phyloP scores from a whole-genome alignment of 805 yeast genomes.

The Saturnispora ahearnii region DNA sequence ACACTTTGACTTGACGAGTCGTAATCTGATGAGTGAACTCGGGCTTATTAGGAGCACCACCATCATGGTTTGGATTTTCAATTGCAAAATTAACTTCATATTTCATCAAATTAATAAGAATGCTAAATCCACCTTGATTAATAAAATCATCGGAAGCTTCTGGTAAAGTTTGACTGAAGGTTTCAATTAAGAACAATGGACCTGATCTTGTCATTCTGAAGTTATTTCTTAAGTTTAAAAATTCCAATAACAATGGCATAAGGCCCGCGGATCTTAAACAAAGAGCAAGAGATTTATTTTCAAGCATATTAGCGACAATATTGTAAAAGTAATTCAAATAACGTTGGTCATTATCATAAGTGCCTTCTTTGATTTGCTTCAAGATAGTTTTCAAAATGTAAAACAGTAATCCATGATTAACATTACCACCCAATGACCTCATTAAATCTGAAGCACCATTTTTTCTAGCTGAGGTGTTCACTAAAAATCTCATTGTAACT shows the following conservation, averaged over 20 bases:
- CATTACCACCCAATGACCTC: conserved; percentile 74
- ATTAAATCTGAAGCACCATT: conserved; percentile 71
- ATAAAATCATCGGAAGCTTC: conserved; percentile 57
- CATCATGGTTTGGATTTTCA: conserved; percentile 45
- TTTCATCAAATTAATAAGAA: conserved; percentile 50
- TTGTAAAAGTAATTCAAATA: conserved; percentile 40
- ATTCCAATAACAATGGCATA: conserved; percentile 53
- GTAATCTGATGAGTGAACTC: conserved; percentile 43
- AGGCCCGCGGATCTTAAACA: conserved; percentile 70
- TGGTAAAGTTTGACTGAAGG: conserved; percentile 33
- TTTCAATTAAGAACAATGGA: conserved; percentile 50
- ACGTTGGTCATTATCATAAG: conserved; percentile 18
- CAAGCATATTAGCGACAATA: conserved; percentile 53
- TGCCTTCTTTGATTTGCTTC: conserved; percentile 35
- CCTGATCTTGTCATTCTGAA: conserved; percentile 52
- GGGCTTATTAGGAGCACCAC: conserved; percentile 46
- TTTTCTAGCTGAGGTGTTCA: conserved; percentile 56
- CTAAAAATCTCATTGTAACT: conserved; percentile 58
- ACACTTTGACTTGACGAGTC: conserved; percentile 49
- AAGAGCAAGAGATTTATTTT: conserved; percentile 43
- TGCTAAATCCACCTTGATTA: conserved; percentile 53
- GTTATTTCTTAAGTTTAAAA: conserved; percentile 43
- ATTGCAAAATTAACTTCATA: conserved; percentile 60
- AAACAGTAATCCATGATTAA: conserved; percentile 74
- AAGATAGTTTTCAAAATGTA: conserved; percentile 60